Percentiles rank a stretch among this genome's conserved stretches.
phyloP scores from a whole-genome alignment of 176 grass and related monocot species.

The Canna indica region DNA sequence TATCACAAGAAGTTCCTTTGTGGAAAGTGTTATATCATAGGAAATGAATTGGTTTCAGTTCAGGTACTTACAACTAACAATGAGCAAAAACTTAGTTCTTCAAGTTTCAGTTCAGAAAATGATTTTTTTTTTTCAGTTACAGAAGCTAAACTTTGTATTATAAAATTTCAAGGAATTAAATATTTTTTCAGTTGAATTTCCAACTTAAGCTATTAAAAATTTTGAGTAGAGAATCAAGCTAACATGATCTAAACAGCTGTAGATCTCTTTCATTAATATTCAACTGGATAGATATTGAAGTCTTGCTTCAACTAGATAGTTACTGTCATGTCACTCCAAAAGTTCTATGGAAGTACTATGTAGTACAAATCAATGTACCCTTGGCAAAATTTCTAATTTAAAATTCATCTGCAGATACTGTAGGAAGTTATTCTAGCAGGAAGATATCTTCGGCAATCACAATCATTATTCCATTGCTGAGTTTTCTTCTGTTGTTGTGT shows the following conservation, averaged over 20 bases:
- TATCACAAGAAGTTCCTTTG: too few species aligned
- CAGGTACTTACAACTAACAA: not conserved
- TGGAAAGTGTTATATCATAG: too few species aligned
- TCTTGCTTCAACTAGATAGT: too few species aligned
- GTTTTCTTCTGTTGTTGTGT: not conserved
- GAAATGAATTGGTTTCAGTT: not conserved
- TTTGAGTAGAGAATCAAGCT: not conserved
- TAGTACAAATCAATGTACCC: not conserved
- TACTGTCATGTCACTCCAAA: too few species aligned
- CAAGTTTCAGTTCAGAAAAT: too few species aligned
- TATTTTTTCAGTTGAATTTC: not conserved
- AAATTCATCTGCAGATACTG: not conserved
- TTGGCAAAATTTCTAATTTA: not conserved
- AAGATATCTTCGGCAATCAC: not conserved
- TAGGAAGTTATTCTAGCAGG: not conserved
- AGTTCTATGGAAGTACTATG: not conserved
- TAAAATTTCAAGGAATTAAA: not conserved
- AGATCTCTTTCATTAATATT: too few species aligned
- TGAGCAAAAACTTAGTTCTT: not conserved
- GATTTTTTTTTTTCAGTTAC: not conserved
- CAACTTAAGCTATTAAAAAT: not conserved
- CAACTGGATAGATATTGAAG: too few species aligned
- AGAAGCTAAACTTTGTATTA: not conserved
- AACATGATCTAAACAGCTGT: too few species aligned
- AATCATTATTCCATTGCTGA: not conserved